Evolutionary conservation across 352 stramenopile genomes (phyloP).

Genomic region (Pythium utonaiense): DNA sequence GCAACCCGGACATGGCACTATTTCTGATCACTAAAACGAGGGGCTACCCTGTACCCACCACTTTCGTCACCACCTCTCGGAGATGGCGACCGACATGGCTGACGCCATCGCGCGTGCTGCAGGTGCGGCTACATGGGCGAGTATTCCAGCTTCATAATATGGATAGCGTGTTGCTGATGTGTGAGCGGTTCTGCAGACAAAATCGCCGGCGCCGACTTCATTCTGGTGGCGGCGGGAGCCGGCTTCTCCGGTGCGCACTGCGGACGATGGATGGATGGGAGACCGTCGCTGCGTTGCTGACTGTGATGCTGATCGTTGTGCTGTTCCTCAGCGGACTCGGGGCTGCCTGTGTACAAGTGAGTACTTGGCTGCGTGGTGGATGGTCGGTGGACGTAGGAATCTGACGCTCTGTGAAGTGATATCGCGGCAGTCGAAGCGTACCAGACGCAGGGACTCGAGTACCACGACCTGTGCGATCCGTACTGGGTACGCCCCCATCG

Average conservation of each 20-base stretch:
- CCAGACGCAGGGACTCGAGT: conserved; percentile 71
- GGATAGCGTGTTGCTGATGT: background rate
- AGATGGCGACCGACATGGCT: conserved; percentile 2
- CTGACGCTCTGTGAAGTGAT: conserved; percentile 36
- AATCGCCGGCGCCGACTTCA: conserved; percentile 74
- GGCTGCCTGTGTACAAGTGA: conserved; percentile 87
- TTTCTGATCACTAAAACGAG: background rate
- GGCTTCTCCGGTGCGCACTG: conserved; percentile 72
- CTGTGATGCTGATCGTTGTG: background rate
- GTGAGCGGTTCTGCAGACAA: conserved; percentile 31
- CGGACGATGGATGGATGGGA: background rate
- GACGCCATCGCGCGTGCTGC: conserved; percentile 4
- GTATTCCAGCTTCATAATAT: no score
- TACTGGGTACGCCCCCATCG: conserved; percentile 44
- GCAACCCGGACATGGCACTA: no score
- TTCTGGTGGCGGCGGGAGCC: conserved; percentile 85
- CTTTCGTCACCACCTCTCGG: background rate
- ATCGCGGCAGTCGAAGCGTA: conserved; percentile 86
- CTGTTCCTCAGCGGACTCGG: conserved; percentile 62
- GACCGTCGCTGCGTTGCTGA: background rate
- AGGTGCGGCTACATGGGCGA: conserved; percentile 7
- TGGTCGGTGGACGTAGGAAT: background rate
- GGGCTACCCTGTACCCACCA: background rate
- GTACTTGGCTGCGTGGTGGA: background rate
- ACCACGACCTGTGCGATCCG: conserved; percentile 88